Evolutionary conservation across 2,329 filamentous ascomycete genomes (phyloP), one percentile per base, ranked within the genome.

Genomic region (Aspergillus sp.): DNA sequence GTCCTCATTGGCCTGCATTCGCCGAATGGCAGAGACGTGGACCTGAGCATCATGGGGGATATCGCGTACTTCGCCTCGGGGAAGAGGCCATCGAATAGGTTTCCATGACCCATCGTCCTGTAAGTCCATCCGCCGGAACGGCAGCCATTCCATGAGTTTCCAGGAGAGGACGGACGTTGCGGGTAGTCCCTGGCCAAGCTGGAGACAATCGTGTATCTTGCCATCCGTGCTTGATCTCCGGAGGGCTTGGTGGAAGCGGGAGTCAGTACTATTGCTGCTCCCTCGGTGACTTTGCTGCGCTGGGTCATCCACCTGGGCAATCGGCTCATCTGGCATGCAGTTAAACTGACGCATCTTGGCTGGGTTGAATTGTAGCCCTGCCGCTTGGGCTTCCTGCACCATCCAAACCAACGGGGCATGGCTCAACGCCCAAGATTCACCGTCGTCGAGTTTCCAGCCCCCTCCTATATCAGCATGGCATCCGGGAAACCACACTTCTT

Each of bases 101-200:
- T 84, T 86, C 89, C 89, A 94, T 0, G 82, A 83, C 0, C 88
- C 88, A 55, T 92, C 86, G 0, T 75, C 52, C 55, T 84, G 83
- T 5, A 93, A 74, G 60, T 93, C 89, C 87, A 94, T 92, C 20
- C 89, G 79, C 1, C 87, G 81, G 71, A 93, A 92, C 0, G 89
- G 89, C 19, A 93, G 74, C 65, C 87, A 91, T 63, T 93, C 89
- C 88, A 93, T 89, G 19, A 89, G 66, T 30, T 84, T 87, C 88
- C 89, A 92, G 1, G 78, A 80, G 0, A 86, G 59, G 0, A 90
- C 87, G 0, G 84, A 81, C 3, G 73, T 51, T 19, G 57, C 55
- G 0, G 77, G 67, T 3, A 88, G 74, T 0, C 88, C 87, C 8
- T 82, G 80, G 11, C 79, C 77, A 60, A 83, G 89, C 45, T 80